A percentile compares a stretch with the other conserved stretches of the same genome.
Conservation (phyloP, 306 rosid genomes). For the Quercus dentata region DNA sequence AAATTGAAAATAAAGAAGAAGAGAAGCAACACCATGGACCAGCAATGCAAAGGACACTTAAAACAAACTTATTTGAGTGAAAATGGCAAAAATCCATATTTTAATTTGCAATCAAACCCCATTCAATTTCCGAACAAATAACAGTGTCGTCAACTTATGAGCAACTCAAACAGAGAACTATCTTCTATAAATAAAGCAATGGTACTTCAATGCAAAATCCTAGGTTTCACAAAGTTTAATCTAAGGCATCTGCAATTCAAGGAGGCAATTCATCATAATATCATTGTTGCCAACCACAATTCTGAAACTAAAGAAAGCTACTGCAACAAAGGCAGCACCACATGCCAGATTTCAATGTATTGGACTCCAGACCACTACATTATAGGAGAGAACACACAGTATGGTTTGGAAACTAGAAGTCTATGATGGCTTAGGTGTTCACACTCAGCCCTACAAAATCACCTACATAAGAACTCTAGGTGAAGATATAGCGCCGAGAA, state of each 20-base stretch:
- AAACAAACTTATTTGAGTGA: neutral
- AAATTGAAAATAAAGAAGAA: neutral
- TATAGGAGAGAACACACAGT: no score
- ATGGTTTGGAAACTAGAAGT: no score
- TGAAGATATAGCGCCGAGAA: no score
- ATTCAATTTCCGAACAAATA: neutral
- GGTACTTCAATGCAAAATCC: neutral
- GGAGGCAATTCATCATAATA: neutral
- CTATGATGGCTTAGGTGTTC: no score
- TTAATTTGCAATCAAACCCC: neutral
- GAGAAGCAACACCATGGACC: neutral
- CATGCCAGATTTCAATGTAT: no score
- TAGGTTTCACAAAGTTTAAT: neutral
- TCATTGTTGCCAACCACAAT: neutral
- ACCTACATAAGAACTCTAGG: no score
- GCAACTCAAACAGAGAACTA: neutral
- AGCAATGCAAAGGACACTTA: neutral
- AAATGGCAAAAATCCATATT: neutral
- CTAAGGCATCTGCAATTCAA: neutral
- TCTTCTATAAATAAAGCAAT: neutral
- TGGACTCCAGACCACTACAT: no score
- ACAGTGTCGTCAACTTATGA: no score
- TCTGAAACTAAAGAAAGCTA: neutral
- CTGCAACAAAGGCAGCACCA: neutral
- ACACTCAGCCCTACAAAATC: no score